Evolutionary conservation across 768 basidiomycete species (phyloP).

Genomic region (Pluteus cervinus): DNA sequence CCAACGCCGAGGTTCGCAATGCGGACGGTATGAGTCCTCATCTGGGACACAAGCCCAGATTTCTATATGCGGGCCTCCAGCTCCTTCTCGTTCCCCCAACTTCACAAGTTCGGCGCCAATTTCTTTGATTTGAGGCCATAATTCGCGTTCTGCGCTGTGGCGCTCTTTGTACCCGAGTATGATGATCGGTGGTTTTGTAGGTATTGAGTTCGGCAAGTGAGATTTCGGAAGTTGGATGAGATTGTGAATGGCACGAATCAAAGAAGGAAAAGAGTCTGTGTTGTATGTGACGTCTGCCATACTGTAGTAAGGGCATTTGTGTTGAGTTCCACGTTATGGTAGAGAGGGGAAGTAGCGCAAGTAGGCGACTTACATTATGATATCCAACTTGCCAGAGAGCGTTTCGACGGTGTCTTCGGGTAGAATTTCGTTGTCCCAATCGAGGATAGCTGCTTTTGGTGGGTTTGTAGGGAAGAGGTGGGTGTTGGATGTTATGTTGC

Average conservation of each 20-base stretch:
- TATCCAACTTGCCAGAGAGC: too few species aligned
- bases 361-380: constrained; percentile 54
- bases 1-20: too few species aligned
- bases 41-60: constrained; percentile 50
- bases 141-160: constrained; percentile 62
- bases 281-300: constrained; percentile 96
- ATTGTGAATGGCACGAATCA: constrained; percentile 58
- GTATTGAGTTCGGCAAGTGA: too few species aligned
- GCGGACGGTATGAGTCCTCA: background rate
- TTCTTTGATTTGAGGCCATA: constrained; percentile 59
- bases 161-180: constrained; percentile 86
- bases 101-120: constrained; percentile 51
- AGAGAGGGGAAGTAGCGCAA: background rate
- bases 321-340: constrained; percentile 3
- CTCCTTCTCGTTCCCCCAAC: constrained; percentile 50
- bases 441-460: constrained; percentile 40
- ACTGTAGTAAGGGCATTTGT: constrained; percentile 30
- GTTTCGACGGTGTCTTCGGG: constrained; percentile 36
- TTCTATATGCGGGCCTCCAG: constrained; percentile 61
- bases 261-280: constrained; percentile 73
- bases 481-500: constrained; percentile 54
- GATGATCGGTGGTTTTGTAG: constrained; percentile 38
- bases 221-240: constrained; percentile 34
- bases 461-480: constrained; percentile 23
- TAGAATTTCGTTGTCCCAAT: constrained; percentile 69